Conservation (phyloP, 495 filamentous ascomycete genomes). For the Paragyromitra xinjiangensis region DNA sequence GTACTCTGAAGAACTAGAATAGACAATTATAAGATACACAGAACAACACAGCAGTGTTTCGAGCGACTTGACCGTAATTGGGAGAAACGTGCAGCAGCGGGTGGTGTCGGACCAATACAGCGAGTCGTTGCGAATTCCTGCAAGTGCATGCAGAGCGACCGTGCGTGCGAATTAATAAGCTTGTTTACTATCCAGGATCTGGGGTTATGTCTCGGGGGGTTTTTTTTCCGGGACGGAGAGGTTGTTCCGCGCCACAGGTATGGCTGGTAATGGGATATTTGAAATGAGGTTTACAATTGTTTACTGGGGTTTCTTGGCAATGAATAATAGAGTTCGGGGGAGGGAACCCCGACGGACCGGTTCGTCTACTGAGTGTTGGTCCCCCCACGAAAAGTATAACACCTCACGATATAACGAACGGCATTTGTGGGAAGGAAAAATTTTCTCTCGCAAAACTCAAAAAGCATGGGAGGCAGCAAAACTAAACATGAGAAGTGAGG, state of each 20-base stretch:
- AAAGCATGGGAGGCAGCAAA: slow-evolving; percentile 16
- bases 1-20: slow-evolving; percentile 34
- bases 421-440: slow-evolving; percentile 27
- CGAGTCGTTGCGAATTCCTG: slow-evolving; percentile 45
- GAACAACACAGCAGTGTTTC: slow-evolving; percentile 42
- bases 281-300: not conserved
- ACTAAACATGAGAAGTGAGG: slow-evolving; percentile 26
- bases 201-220: slow-evolving; percentile 16
- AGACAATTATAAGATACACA: slow-evolving; percentile 33
- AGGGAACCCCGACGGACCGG: not conserved
- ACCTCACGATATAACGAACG: slow-evolving; percentile 16
- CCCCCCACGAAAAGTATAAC: slow-evolving; percentile 8
- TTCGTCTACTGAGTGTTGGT: not conserved
- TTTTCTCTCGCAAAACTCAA: not conserved
- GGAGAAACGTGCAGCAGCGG: slow-evolving; percentile 17
- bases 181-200: slow-evolving; percentile 10
- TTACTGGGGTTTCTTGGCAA: not conserved
- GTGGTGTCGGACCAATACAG: slow-evolving; percentile 29
- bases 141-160: slow-evolving; percentile 27
- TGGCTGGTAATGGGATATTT: slow-evolving; percentile 5
- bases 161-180: slow-evolving; percentile 23
- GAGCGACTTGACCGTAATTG: slow-evolving; percentile 10
- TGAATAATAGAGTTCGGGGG: not conserved
- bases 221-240: slow-evolving; percentile 22
- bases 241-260: slow-evolving; percentile 37